Evolutionary conservation across 805 yeast species (phyloP).

Genomic region (Schizosaccharomyces japonicus): DNA sequence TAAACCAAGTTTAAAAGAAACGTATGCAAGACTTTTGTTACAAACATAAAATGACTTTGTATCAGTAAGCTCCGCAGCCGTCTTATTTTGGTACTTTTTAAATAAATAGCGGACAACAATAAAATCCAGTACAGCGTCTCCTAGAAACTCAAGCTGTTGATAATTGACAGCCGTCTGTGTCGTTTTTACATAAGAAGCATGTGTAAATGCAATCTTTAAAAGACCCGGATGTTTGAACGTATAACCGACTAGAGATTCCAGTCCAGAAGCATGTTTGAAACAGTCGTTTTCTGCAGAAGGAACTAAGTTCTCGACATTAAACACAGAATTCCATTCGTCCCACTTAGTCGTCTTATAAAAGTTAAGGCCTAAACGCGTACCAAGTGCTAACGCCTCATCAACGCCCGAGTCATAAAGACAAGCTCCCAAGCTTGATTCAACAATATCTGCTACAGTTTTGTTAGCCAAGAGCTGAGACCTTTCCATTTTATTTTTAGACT

Average conservation of each 20-base stretch:
- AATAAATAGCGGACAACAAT: conserved; percentile 4
- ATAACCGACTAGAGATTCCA: conserved; percentile 3
- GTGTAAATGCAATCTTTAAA: conserved; percentile 5
- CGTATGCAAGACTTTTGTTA: conserved; percentile 6
- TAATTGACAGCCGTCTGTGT: not conserved
- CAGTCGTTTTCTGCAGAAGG: not conserved
- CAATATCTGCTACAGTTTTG: conserved; percentile 6
- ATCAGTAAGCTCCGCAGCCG: conserved; percentile 5
- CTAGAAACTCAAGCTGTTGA: conserved; percentile 6
- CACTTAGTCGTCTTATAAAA: not conserved
- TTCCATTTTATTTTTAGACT: not conserved
- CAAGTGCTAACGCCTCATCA: conserved; percentile 4
- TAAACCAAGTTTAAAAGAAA: conserved; percentile 3
- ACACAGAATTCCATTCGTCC: conserved; percentile 4
- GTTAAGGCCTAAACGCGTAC: not conserved
- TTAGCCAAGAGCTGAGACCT: not conserved
- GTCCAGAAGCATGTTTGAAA: not conserved
- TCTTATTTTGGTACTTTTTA: conserved; percentile 3
- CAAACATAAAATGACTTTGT: conserved; percentile 5
- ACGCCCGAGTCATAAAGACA: not conserved
- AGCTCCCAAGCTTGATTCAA: conserved; percentile 6
- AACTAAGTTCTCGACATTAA: not conserved
- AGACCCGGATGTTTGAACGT: conserved; percentile 1
- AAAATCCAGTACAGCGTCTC: conserved; percentile 6
- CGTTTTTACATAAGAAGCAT: not conserved